phyloP scores from a whole-genome alignment of 169 alveolate genomes.

The Plasmodium chabaudi region DNA sequence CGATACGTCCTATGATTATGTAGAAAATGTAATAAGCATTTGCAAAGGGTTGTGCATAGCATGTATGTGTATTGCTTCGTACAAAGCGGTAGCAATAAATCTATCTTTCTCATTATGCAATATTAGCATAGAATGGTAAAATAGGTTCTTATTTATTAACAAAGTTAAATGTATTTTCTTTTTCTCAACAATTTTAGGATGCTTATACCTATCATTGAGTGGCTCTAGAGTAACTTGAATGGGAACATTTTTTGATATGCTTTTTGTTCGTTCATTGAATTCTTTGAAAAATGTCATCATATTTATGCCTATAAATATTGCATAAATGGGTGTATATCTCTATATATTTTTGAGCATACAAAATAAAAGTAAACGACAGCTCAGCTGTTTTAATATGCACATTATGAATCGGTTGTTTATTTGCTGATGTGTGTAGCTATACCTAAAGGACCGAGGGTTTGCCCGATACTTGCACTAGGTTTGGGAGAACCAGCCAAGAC shows the following conservation, averaged over 20 bases:
- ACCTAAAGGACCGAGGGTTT: conserved; percentile 93
- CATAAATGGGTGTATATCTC: neutral
- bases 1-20: conserved; percentile 83
- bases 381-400: neutral
- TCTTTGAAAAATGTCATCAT: conserved; percentile 93
- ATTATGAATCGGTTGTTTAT: neutral
- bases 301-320: conserved; percentile 78
- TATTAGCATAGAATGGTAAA: too few relatives aligned
- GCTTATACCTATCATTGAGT: conserved; percentile 82
- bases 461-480: conserved; percentile 94
- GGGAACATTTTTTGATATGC: conserved; percentile 89
- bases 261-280: conserved; percentile 90
- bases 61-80: too few relatives aligned
- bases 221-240: conserved; percentile 89
- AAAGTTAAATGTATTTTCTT: neutral
- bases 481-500: conserved; percentile 93
- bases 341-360: too few relatives aligned
- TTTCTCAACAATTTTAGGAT: neutral
- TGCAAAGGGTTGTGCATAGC: neutral
- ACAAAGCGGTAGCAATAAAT: too few relatives aligned
- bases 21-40: neutral
- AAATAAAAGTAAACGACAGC: neutral
- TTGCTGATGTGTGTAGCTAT: conserved; percentile 6
- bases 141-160: neutral
- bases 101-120: too few relatives aligned